phyloP scores from a whole-genome alignment of 1,284 basidiomycete genomes.

The Ceratobasidium sp. region DNA sequence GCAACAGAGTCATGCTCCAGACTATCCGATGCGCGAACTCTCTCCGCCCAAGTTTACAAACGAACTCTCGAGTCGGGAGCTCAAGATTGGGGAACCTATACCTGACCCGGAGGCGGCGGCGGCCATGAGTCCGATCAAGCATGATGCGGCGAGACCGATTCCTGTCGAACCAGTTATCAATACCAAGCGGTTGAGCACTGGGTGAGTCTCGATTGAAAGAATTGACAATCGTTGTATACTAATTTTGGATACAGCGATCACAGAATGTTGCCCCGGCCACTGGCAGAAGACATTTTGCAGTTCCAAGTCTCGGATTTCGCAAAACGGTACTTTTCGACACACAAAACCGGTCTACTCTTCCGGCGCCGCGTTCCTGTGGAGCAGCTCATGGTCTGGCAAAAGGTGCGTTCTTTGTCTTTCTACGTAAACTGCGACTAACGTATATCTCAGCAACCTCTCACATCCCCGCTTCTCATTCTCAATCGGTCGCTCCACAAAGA shows the following conservation, averaged over 20 bases:
- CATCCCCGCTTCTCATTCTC: slow-evolving; percentile 74
- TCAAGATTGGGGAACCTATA: slow-evolving; percentile 29
- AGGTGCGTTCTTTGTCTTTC: slow-evolving; percentile 54
- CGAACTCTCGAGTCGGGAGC: slow-evolving; percentile 5
- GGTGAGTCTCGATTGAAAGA: slow-evolving; percentile 55
- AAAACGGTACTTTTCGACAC: slow-evolving; percentile 85
- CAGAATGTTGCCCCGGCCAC: slow-evolving; percentile 74
- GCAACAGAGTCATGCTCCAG: background rate
- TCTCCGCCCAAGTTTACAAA: background rate
- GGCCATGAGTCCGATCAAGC: slow-evolving; percentile 75
- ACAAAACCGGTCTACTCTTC: slow-evolving; percentile 84
- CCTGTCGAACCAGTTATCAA: slow-evolving; percentile 55
- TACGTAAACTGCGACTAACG: background rate
- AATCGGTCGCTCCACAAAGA: slow-evolving; percentile 72
- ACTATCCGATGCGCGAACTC: slow-evolving; percentile 8
- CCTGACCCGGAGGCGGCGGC: slow-evolving; percentile 65
- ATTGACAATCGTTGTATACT: background rate
- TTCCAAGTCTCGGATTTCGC: slow-evolving; percentile 87
- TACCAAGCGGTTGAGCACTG: slow-evolving; percentile 61
- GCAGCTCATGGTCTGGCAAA: slow-evolving; percentile 91
- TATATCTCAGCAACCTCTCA: slow-evolving; percentile 61
- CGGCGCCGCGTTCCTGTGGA: slow-evolving; percentile 77
- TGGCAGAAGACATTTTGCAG: slow-evolving; percentile 81
- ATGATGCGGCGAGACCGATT: slow-evolving; percentile 68
- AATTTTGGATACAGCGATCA: slow-evolving; percentile 57